Evolutionary conservation across 257 asterid species (phyloP), one percentile per base, ranked within the genome.

Genomic region (Penstemon newberryi): DNA sequence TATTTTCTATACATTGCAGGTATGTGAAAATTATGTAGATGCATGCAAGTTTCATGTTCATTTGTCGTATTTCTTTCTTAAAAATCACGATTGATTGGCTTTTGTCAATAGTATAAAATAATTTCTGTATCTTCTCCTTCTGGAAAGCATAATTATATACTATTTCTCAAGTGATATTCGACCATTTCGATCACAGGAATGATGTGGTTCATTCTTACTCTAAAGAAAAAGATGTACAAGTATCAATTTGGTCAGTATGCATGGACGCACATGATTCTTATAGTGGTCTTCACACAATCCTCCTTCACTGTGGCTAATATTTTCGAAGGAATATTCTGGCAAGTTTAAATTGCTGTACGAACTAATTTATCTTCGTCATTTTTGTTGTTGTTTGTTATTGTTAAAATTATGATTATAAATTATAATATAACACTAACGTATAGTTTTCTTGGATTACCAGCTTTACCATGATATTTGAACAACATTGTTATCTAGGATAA

Each of bases 201-300:
- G 75, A 70, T 83, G 82, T 83, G 91, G 91, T 87, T 87, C 74
- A 87, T 85, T 70, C 87, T 85, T 43, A 81, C 89, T 6, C 70
- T 87, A 55, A 87, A 87, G 77, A 79, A 78, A 85, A 85, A 80
- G 80, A 85, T 83, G 90, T 81, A 79, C 80, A 82, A 82, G 81
- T 87, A 87, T 74, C 94, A 87, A 72, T 87, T 84, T 65, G 82
- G 86, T 56, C 95, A 85, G 72, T 87, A 79, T 71, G 87, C 91
- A 5, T 87, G 95, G 95, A 83, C 89, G 39, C 95, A 87, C 79
- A 85, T 85, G 91, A 83, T 85, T 71, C 89, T 87, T 50, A 85
- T 85, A 43, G 86, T 83, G 56, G 91, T 87, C 77, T 85, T 85
- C 78, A 78, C 83, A 1, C 95, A 87, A 61, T 87, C 95, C 44